Evolutionary conservation across 805 yeast genomes (phyloP), one percentile per base, ranked within the genome.

Genomic region (Ogataea neopini): DNA sequence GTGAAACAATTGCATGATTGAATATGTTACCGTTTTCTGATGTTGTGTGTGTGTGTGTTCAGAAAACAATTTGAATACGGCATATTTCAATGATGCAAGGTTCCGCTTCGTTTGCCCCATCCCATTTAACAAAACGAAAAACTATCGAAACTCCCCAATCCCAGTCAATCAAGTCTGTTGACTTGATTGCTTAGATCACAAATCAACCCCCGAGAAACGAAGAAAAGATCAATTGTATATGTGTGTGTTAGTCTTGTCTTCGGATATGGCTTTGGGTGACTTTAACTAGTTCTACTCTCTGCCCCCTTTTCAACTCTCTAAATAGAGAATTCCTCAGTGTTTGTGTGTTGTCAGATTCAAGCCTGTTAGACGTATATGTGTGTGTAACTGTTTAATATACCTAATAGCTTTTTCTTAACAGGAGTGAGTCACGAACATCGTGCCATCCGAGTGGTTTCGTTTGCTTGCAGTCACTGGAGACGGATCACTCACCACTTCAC

Each of bases 201-300:
- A n/a, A n/a, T n/a, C n/a, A n/a, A n/a, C n/a, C n/a, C n/a, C n/a
- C n/a, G n/a, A n/a, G n/a, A n/a, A 44, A 48, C 30, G 34, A 43
- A 40, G 44, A 35, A 45, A 43, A 36, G 26, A 29, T 34, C 45
- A 48, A 49, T 45, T 48, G 50, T 48, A 40, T 50, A 49, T 50
- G 49, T 53, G 53, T 53, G 54, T 53, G 57, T 53, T 53, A 44
- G 23, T 45, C 43, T 26, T 42, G 40, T 40, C 40, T 22, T 40
- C 23, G 28, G 34, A 33, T 23, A 40, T 45, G 47, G 29, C 46
- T 37, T 34, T 33, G 54, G 57, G 54, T 53, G 47, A 50, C 54
- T 53, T 53, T 50, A 32, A 43, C 20, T 51, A 48, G 54, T 51
- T 48, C 30, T 35, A 47, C 51, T 49, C 51, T 47, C 49, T 43